Evolutionary conservation across 2,329 filamentous ascomycete species (phyloP), one percentile per base, ranked within the genome.

Genomic region (Aspergillus ruber): DNA sequence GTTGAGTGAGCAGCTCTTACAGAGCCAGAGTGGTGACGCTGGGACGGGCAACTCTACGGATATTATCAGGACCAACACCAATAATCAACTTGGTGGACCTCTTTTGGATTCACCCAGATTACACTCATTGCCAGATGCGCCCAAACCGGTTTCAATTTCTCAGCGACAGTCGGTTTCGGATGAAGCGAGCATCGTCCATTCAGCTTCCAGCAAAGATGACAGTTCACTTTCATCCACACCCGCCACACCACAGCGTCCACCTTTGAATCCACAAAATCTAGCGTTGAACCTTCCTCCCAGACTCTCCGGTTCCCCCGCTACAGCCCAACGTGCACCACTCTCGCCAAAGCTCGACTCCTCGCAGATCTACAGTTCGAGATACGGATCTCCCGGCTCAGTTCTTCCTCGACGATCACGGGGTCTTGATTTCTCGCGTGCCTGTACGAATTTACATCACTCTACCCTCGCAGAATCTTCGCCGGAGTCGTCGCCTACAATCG

Each of bases 371-470:
- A 86, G 86, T 38, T 91, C 89, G 2, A 88, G 84, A 42, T 95
- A 94, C 72, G 86, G 86, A 39, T 91, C 89, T 1, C 90, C 90
- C 2, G 85, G 87, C 21, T 94, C 90, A 46, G 86, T 95, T 42
- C 78, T 97, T 6, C 91, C 91, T 15, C 83, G 91, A 54, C 84
- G 90, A 51, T 96, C 90, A 25, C 82, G 91, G 47, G 91, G 91
- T 39, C 76, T 96, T 51, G 91, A 97, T 70, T 97, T 95, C 68
- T 91, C 91, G 36, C 81, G 91, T 56, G 90, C 90, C 9, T 93
- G 89, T 52, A 96, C 91, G 9, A 95, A 90, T 64, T 77, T 98
- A 18, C 93, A 97, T 70, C 93, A 97, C 68, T 96, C 91, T 13
- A 97, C 88, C 0, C 79, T 97, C 7, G 90, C 91, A 47, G 88